phyloP scores from a whole-genome alignment of 179 eudicot species.

The Amaranthus tricolor region DNA sequence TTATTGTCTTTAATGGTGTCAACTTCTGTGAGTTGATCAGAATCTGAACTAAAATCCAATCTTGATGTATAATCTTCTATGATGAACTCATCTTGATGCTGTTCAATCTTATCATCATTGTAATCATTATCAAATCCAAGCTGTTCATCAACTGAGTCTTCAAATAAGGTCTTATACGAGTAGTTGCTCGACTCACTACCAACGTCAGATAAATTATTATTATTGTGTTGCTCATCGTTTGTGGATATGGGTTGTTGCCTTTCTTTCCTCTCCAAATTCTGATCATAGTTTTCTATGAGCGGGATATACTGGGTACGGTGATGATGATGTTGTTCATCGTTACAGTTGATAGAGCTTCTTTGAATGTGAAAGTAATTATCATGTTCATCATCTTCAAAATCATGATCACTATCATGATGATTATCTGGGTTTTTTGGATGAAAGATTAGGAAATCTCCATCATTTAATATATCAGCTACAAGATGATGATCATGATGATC shows the following conservation, averaged over 20 bases:
- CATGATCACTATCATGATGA: neutral
- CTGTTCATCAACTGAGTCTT: slow-evolving; percentile 24
- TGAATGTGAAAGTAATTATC: slow-evolving; percentile 3
- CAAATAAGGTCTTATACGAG: slow-evolving; percentile 17
- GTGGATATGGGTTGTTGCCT: too few relatives aligned
- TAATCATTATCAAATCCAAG: slow-evolving; percentile 20
- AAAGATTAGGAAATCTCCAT: slow-evolving; percentile 34
- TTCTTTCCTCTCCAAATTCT: too few relatives aligned
- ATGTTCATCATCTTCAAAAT: neutral
- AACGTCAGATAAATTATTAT: too few relatives aligned
- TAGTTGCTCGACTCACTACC: neutral
- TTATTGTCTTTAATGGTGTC: neutral
- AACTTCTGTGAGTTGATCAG: neutral
- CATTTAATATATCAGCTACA: slow-evolving; percentile 44
- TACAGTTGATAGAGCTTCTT: neutral
- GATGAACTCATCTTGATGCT: slow-evolving; percentile 21
- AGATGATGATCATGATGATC: slow-evolving; percentile 34
- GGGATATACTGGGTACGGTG: too few relatives aligned
- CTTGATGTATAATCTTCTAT: slow-evolving; percentile 22
- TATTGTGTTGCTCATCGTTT: too few relatives aligned
- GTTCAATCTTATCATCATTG: slow-evolving; percentile 21
- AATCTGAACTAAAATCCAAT: slow-evolving; percentile 16
- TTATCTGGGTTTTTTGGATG: neutral
- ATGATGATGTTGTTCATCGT: too few relatives aligned
- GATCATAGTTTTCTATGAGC: too few relatives aligned